Conservation (phyloP, 495 filamentous ascomycete species). For the Penicillium paradoxum region DNA sequence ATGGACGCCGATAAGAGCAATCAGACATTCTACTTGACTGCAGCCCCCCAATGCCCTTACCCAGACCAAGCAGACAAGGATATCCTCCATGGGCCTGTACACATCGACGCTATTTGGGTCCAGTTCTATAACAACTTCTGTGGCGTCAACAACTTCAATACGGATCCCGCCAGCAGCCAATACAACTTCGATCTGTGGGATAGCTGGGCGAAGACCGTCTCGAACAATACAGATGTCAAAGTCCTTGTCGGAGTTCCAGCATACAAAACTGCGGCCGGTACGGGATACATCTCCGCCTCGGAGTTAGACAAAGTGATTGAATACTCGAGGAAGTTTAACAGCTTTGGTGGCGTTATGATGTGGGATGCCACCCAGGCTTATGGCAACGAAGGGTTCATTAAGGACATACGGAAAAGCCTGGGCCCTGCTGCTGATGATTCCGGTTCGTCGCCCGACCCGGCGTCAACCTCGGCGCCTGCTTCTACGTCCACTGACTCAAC, state of each 20-base stretch:
- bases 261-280: conserved; percentile 50
- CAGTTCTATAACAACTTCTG: conserved; percentile 78
- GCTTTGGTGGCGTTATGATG: conserved; percentile 67
- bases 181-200: conserved; percentile 73
- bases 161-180: conserved; percentile 45
- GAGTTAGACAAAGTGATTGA: conserved; percentile 45
- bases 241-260: conserved; percentile 64
- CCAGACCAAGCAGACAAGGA: conserved; percentile 58
- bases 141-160: conserved; percentile 50
- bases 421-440: conserved; percentile 19
- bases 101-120: conserved; percentile 61
- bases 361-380: conserved; percentile 66
- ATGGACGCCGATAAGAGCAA: conserved; percentile 48
- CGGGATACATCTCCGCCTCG: conserved; percentile 49
- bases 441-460: conserved; percentile 29
- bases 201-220: conserved; percentile 59
- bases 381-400: conserved; percentile 54
- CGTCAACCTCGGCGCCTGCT: conserved; percentile 27
- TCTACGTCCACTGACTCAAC: conserved; percentile 29
- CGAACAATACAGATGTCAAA: conserved; percentile 58
- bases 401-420: conserved; percentile 30
- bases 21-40: conserved; percentile 54
- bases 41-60: conserved; percentile 63
- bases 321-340: conserved; percentile 49
- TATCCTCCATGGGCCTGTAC: conserved; percentile 47